A percentile compares a stretch with the other conserved stretches of the same genome.
These are phyloP conservation scores for Oryza coarctata DNA, from an alignment of 176 grass and related monocot genomes.

Conservation along the genomic window DNA sequence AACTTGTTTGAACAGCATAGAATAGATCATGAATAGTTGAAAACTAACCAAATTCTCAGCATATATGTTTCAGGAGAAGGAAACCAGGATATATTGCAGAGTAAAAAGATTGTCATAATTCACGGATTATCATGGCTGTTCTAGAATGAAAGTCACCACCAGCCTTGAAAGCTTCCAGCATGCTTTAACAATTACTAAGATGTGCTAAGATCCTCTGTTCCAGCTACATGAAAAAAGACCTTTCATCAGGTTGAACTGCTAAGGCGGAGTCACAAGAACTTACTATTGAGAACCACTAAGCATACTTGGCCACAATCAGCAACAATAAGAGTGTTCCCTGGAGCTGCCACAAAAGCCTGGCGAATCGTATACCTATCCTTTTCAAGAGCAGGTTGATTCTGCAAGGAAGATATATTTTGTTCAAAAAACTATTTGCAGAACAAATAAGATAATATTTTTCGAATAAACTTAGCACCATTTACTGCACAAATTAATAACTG, in stretches of 20 bases:
- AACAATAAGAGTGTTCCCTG: slow-evolving; percentile 90
- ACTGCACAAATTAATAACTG: neutral
- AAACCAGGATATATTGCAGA: too few species aligned
- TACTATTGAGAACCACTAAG: slow-evolving; percentile 32
- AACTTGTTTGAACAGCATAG: too few species aligned
- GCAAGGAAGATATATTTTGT: slow-evolving; percentile 19
- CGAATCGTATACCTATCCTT: slow-evolving; percentile 94
- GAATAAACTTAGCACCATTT: slow-evolving; percentile 8
- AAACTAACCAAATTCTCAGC: too few species aligned
- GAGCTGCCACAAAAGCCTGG: slow-evolving; percentile 85
- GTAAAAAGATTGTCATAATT: too few species aligned
- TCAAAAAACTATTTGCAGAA: neutral
- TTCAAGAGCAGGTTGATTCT: slow-evolving; percentile 88
- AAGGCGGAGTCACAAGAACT: neutral
- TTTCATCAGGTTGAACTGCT: slow-evolving; percentile 24
- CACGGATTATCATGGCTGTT: slow-evolving; percentile 95
- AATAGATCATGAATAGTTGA: too few species aligned
- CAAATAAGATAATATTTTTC: neutral
- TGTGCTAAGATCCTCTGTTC: slow-evolving; percentile 93
- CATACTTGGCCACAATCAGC: slow-evolving; percentile 91
- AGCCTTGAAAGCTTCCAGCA: slow-evolving; percentile 82
- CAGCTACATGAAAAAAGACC: slow-evolving; percentile 50
- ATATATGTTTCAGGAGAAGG: too few species aligned
- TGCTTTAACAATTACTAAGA: slow-evolving; percentile 83
- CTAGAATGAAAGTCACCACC: slow-evolving; percentile 94